Conservation (phyloP, 495 filamentous ascomycete genomes). For the Glonium stellatum region DNA sequence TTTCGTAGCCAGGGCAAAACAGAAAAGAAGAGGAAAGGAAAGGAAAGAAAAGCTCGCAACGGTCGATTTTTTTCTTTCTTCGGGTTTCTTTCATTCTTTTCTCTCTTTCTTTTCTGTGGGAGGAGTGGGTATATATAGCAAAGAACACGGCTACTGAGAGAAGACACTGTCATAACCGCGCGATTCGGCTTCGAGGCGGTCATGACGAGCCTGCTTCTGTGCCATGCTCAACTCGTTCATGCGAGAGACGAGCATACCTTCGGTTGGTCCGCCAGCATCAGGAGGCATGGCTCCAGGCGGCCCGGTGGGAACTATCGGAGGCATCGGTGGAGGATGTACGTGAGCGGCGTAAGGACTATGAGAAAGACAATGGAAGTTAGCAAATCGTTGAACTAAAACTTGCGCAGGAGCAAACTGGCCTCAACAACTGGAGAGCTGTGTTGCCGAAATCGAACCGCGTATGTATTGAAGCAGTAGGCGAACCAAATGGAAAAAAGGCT, state of each 20-base stretch:
- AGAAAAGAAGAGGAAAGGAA: background rate
- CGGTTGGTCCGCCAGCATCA: constrained; percentile 40
- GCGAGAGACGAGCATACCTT: constrained; percentile 39
- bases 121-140: no score
- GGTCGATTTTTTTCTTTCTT: no score
- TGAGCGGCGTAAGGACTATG: constrained; percentile 46
- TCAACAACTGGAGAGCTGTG: constrained; percentile 1
- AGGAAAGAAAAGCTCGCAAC: background rate
- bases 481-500: constrained; percentile 21
- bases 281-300: constrained; percentile 40
- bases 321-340: constrained; percentile 40
- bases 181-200: constrained; percentile 45
- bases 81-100: no score
- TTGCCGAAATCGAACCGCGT: constrained; percentile 9
- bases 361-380: constrained; percentile 7
- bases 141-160: constrained; percentile 28
- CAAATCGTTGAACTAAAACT: background rate
- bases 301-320: constrained; percentile 37
- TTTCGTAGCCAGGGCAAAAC: background rate
- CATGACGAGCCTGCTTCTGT: constrained; percentile 37
- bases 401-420: constrained; percentile 2
- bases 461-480: background rate
- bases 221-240: constrained; percentile 45
- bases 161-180: constrained; percentile 43
- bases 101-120: no score